Base-by-base conservation (phyloP, 331 rosid genomes). In the Rosa hybrid region DNA sequence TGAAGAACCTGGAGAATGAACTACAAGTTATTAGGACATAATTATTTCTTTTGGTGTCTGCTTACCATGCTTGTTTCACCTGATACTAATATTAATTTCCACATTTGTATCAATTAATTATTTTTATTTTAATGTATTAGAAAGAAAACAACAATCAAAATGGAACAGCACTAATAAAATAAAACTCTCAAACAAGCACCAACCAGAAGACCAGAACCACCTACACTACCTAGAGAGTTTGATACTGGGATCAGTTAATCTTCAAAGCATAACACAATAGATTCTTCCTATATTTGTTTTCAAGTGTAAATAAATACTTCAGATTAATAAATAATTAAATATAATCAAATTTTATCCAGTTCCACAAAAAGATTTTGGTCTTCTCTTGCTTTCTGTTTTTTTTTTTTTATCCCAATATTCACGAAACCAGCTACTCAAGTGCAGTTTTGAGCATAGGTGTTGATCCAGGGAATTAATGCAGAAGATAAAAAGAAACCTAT, bases 1-100 rank as follows among this genome's bases (percentile, higher is more conserved):
- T 71, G 60, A 82, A 72, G 57, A 71, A 56, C 67, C 79, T 30
- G 25, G 51, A 86, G 49, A 77, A 68, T 65, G 68, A 81, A 71
- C 20, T 41, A 17, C 21, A 70, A 27, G 42, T 20, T 13, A 51
- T 27, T 25, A 42, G 63, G 20, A 74, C n/a, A 60, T 21, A n/a
- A 30, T 64, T 64, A 64, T 62, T 23, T 25, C 8, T 64, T 17
- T 64, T 25, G 41, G 18, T 12, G 38, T 62, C 27, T 2, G 44
- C 9, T 60, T 21, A 60, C 17, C 38, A 60, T 60, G 67, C 67
- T 60, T 60, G 38, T 7, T 56, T 60, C 67, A 60, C 23, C 23
- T 13, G 13, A 17, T 51, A 62, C 14, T 11, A 23, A 62, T 25
- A 23, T 6, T 6, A 18, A 21, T 54, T 34, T 5, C 20, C 23